Evolutionary conservation across 257 asterid genomes (phyloP), one percentile per base, ranked within the genome.

Genomic region (Penstemon newberryi): DNA sequence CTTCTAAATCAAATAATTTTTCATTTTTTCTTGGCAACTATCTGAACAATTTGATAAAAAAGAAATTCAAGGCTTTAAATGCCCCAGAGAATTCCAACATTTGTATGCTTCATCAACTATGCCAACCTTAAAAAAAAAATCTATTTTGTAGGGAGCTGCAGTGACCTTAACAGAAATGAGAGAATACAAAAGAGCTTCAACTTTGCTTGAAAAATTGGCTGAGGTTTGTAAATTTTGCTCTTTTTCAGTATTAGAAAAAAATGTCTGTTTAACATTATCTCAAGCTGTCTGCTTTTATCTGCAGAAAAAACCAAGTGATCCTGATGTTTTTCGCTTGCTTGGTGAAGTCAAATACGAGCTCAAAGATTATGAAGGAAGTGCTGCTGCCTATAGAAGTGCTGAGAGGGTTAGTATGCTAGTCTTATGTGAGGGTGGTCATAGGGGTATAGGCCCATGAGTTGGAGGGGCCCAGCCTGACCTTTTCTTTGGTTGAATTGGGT

Each of bases 321-420:
- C 92, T 40, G 96, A 90, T 81, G 91, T 81, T 79, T 87, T 81
- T 70, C 96, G 97, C 53, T 84, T 90, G 82, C 97, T 93, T 70
- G 99, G 96, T 76, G 97, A 90, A 80, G 92, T 93, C 80, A 87
- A 87, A 78, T 90, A 90, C 75, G 91, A 79, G 80, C 84, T 90
- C 70, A 83, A 83, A 71, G 99, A 93, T 82, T 93, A 81, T 72
- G 92, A 87, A 51, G 92, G 95, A 70, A 90, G 99, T 77, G 86
- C 83, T 73, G 71, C 63, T 79, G 94, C 99, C 52, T 93, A 85
- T 72, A 88, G 66, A 81, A 85, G 69, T 68, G 89, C 97, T 47
- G 75, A 79, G 66, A 75, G 47, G 95, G 99, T 93, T 79, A 71
- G 92, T 74, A 43, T 71, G 41, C 51, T 11, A 1, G 33, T 25